Evolutionary conservation across 108 stramenopile genomes (phyloP).

Genomic region (Skeletonema tropicum): DNA sequence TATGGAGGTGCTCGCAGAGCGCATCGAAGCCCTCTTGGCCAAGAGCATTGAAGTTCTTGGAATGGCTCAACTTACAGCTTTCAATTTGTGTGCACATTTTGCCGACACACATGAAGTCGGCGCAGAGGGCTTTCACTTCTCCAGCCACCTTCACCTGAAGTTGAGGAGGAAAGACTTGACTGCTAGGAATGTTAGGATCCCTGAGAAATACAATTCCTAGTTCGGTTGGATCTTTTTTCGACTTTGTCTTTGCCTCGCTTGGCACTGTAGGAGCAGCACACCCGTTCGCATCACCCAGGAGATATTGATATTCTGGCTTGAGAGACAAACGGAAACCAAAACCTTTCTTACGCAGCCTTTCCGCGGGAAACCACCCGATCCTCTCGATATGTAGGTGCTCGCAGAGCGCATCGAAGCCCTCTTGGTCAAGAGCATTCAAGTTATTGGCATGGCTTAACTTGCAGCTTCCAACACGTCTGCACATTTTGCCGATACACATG

Average conservation of each 20-base stretch:
- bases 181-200: background rate
- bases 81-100: background rate
- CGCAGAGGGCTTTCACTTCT: background rate
- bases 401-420: background rate
- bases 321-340: background rate
- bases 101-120: background rate
- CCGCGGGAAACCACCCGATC: background rate
- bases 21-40: background rate
- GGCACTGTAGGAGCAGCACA: constrained; percentile 1
- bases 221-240: background rate
- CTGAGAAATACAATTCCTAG: background rate
- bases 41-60: background rate
- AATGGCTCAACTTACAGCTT: background rate
- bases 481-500: background rate
- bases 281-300: background rate
- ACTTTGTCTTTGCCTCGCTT: background rate
- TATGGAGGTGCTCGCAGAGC: background rate
- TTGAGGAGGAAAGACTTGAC: background rate
- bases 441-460: background rate
- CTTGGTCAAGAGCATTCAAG: background rate
- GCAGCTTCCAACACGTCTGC: background rate
- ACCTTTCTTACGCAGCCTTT: background rate
- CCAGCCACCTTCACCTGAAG: background rate
- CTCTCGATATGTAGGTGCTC: background rate
- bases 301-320: background rate